These are phyloP conservation scores for Wickerhamomyces ciferrii DNA, from an alignment of 805 yeast genomes.

Conservation along the genomic window DNA sequence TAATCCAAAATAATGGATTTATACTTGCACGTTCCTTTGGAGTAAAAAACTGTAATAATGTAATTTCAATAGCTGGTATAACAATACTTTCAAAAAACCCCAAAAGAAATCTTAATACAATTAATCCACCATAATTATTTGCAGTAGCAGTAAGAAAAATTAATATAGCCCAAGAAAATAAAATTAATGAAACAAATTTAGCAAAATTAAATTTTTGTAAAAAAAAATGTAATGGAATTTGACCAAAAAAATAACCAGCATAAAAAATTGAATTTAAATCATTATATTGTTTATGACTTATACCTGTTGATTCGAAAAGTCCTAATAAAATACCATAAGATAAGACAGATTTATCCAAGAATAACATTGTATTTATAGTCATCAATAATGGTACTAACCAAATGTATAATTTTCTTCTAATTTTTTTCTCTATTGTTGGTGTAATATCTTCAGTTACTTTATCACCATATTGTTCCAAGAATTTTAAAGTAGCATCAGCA, in stretches of 20 bases:
- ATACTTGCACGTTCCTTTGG: constrained; percentile 31
- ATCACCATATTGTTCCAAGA: neutral
- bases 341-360: neutral
- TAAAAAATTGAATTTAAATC: constrained; percentile 5
- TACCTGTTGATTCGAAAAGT: neutral
- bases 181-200: constrained; percentile 1
- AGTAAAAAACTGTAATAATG: constrained; percentile 35
- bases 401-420: neutral
- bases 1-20: constrained; percentile 39
- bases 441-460: neutral
- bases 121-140: constrained; percentile 5
- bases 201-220: constrained; percentile 3
- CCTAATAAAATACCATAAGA: neutral
- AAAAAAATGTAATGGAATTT: constrained; percentile 2
- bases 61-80: constrained; percentile 28
- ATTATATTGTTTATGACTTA: neutral
- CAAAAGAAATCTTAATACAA: constrained; percentile 20
- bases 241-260: constrained; percentile 5
- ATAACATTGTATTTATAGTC: neutral
- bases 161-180: constrained; percentile 4
- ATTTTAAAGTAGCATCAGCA: neutral
- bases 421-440: neutral
- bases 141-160: constrained; percentile 2
- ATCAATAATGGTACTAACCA: neutral
- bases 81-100: constrained; percentile 34